phyloP scores from a whole-genome alignment of 1,284 basidiomycete species.

The Phaffia rhodozyma region DNA sequence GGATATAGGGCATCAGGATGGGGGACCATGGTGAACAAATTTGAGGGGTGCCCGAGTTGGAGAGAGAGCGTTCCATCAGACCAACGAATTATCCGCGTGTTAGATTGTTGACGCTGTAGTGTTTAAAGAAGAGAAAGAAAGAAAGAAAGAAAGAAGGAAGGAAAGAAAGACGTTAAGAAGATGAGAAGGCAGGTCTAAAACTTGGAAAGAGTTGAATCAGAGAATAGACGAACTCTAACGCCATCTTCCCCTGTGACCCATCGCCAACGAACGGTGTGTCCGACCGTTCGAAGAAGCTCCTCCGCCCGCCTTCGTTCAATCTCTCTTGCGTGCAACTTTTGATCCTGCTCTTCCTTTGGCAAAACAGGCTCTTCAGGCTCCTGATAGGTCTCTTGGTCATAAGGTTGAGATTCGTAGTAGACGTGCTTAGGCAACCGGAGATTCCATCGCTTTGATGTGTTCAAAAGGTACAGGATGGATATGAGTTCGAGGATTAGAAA shows the following conservation, averaged over 20 bases:
- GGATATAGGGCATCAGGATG: slow-evolving; percentile 23
- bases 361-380: slow-evolving; percentile 67
- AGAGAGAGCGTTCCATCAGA: slow-evolving; percentile 80
- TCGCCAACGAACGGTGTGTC: slow-evolving; percentile 82
- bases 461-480: neutral
- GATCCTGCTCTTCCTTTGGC: slow-evolving; percentile 41
- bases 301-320: slow-evolving; percentile 32
- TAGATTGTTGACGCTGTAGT: slow-evolving; percentile 60
- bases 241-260: slow-evolving; percentile 64
- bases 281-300: slow-evolving; percentile 70
- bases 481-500: neutral
- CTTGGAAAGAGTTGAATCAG: neutral
- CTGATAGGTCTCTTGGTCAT: slow-evolving; percentile 63
- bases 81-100: slow-evolving; percentile 77
- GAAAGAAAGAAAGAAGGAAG: neutral
- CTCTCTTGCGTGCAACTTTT: slow-evolving; percentile 48
- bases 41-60: slow-evolving; percentile 58
- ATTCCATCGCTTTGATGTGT: slow-evolving; percentile 8
- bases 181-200: neutral
- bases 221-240: slow-evolving; percentile 47
- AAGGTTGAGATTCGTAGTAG: slow-evolving; percentile 66
- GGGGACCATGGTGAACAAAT: slow-evolving; percentile 64
- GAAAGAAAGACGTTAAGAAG: slow-evolving; percentile 5
- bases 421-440: slow-evolving; percentile 73
- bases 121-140: neutral